phyloP scores from a whole-genome alignment of 1,284 basidiomycete species.

The Sutorius eximius region DNA sequence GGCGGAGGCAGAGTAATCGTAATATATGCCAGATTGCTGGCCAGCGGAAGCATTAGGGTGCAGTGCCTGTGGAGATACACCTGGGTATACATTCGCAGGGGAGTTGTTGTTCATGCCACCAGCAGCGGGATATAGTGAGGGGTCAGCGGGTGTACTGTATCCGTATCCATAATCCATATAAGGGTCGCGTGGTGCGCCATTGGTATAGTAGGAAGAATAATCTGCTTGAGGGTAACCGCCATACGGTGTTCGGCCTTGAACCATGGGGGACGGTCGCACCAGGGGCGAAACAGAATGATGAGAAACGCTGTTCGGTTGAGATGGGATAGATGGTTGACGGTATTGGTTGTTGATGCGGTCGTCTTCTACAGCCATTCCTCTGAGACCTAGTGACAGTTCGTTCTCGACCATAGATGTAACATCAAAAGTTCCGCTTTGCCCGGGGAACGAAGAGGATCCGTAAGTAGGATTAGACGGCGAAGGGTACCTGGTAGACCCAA shows the following conservation, averaged over 20 bases:
- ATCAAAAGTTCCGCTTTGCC: conserved; percentile 44
- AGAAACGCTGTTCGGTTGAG: conserved; percentile 25
- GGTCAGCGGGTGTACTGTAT: conserved; percentile 51
- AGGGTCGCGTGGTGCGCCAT: conserved; percentile 44
- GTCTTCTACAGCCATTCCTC: conserved; percentile 70
- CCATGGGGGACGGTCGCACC: conserved; percentile 42
- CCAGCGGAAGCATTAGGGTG: conserved; percentile 46
- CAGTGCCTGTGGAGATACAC: conserved; percentile 44
- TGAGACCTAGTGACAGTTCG: conserved; percentile 56
- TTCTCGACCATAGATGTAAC: conserved; percentile 47
- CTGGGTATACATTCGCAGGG: conserved; percentile 49
- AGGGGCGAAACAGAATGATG: conserved; percentile 33
- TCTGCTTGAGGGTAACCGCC: conserved; percentile 54
- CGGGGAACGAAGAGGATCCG: conserved; percentile 36
- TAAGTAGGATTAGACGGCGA: conserved; percentile 46
- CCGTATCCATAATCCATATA: conserved; percentile 57
- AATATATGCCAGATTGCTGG: conserved; percentile 57
- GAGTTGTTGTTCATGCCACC: conserved; percentile 42
- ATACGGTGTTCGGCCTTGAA: conserved; percentile 50
- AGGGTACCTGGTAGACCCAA: conserved; percentile 42
- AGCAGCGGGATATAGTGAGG: conserved; percentile 50
- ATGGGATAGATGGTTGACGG: conserved; percentile 26
- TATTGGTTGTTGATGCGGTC: conserved; percentile 43
- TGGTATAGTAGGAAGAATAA: conserved; percentile 56
- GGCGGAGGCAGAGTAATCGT: conserved; percentile 53